Evolutionary conservation across 2,329 filamentous ascomycete genomes (phyloP).

Genomic region (Emericellopsis cladophorae): DNA sequence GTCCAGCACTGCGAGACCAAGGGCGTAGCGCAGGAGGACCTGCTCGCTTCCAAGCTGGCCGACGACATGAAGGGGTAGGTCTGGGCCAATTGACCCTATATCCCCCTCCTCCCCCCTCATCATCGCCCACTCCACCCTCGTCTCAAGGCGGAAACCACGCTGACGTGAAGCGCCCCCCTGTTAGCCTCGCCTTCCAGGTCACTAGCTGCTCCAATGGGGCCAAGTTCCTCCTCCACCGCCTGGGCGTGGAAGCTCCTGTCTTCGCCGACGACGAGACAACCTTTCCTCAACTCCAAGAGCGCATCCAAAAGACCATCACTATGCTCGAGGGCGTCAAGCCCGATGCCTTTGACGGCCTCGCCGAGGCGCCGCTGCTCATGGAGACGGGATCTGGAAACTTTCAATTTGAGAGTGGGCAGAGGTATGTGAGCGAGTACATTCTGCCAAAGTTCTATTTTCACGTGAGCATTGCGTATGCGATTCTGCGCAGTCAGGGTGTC

Average conservation of each 20-base stretch:
- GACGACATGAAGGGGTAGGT: constrained; percentile 9
- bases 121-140: not conserved
- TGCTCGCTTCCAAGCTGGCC: constrained; percentile 7
- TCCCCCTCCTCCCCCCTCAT: too few relatives aligned
- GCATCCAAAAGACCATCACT: constrained; percentile 12
- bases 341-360: constrained; percentile 9
- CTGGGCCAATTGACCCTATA: not conserved
- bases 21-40: constrained; percentile 4
- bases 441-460: constrained; percentile 53
- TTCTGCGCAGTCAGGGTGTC: constrained; percentile 43
- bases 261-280: constrained; percentile 12
- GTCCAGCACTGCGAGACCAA: constrained; percentile 8
- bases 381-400: constrained; percentile 11
- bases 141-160: not conserved
- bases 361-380: constrained; percentile 10
- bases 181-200: constrained; percentile 8
- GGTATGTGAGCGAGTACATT: constrained; percentile 29
- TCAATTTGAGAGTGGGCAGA: constrained; percentile 14
- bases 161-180: not conserved
- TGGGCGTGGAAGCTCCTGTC: constrained; percentile 5
- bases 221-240: constrained; percentile 7
- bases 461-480: constrained; percentile 38
- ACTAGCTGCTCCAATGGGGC: constrained; percentile 9
- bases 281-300: constrained; percentile 15
- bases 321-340: constrained; percentile 16